Base-by-base conservation (phyloP, 192 early-diverging fungal genomes). In the Rhizophagus clarus region DNA sequence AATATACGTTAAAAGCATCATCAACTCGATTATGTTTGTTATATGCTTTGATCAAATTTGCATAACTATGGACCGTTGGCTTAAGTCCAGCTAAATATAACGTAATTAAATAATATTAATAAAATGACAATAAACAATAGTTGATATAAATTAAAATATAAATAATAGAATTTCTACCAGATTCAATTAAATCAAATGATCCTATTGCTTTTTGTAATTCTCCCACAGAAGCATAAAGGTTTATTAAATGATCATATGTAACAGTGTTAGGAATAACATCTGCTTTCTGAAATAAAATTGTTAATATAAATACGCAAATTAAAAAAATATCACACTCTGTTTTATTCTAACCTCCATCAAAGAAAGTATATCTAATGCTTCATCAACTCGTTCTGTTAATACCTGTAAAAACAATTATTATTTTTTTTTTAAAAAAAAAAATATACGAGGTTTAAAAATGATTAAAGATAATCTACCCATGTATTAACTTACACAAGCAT, bases 181-280 rank as follows among this genome's bases (percentile, higher is more conserved):
- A 76, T 61, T 90, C 79, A 8, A 97, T 86, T 40, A 82, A 73
- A 37, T 94, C 88, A 76, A 96, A 96, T 51, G 93, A 85, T 22
- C 81, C 77, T 8, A 94, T 82, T 0, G 90, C 89, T 32, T 87
- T 85, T 29, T 91, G 81, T 2, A 93, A 77, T 71, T 96, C 86
- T 20, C 89, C 88, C 0, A 85, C 87, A 74, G 89, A 90, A 26
- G 91, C 91, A 81, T 96, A 94, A 2, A 94, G 92, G 76, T 96
- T 89, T 79, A 96, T 91, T 47, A 98, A 86, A 67, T 95, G 88
- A 75, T 90, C 93, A 83, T 91, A 93, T 0, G 93, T 92, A 15
- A 88, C 81, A 62, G 90, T 77, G 79, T 92, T 90, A 11, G 96
- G 95, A 77, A 87, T 72, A 12, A 95, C 40, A 6, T 91, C 90